Base-by-base conservation (phyloP, 257 asterid species). In the Verbascum thapsus region DNA sequence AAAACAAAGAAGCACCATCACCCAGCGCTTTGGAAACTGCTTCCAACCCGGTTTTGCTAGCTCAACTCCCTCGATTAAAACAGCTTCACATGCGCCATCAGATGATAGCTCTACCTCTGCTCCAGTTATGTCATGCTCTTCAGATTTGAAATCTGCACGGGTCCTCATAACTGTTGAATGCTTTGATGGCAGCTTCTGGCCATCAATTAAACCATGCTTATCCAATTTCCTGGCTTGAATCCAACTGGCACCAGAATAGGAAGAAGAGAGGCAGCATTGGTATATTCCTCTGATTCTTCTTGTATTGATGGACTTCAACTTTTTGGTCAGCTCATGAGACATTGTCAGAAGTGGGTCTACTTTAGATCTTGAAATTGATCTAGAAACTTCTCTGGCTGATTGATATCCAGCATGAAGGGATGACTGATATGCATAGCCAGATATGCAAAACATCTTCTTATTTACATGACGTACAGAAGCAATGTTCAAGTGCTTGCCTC, bases 1-100 rank as follows among this genome's bases (percentile, higher is more conserved):
- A 78, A 94, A 94, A 73, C 99, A 94, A 39, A 94, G 97, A 61
- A 90, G 83, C 77, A 94, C 99, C 68, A 94, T 83, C 84, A 84
- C 86, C 88, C 87, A 90, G 55, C 97, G 90, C 77, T 88, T 90
- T 48, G 99, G 98, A 66, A 94, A 78, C 61, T 81, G 79, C 72
- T 85, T 73, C 92, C 85, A 88, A 91, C 84, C 83, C n/a, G 85
- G 75, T 64, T 68, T 81, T 45, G 80, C 45, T 74, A 69, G 78
- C 73, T 63, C 83, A 65, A 67, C 34, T 61, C 74, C 86, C 52
- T 72, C 85, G 7, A 63, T 64, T 57, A 73, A 68, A 67, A 67
- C 74, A 61, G 66, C 88, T 79, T 85, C 94, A 68, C 77, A 53
- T 37, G 76, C 72, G 42, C 82, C 88, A 39, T 88, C 95, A 23